Conservation (phyloP, 202 grass and related monocot genomes). For the Digitaria exilis region DNA sequence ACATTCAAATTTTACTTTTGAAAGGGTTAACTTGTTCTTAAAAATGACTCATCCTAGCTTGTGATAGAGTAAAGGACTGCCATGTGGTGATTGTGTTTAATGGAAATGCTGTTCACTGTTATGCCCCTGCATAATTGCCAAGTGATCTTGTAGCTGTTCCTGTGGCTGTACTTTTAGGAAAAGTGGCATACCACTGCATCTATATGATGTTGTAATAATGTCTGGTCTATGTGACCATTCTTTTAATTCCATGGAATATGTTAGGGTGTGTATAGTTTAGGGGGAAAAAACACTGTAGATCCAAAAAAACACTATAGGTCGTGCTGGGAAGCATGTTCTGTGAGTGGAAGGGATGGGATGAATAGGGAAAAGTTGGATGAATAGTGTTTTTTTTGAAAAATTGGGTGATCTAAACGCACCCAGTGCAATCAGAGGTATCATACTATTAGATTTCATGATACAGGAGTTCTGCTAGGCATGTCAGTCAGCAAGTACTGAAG, state of each 20-base stretch:
- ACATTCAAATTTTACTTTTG: background rate
- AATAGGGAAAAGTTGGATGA: too few relatives aligned
- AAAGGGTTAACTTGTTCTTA: background rate
- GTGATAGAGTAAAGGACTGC: background rate
- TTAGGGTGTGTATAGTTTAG: too few relatives aligned
- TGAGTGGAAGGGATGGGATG: too few relatives aligned
- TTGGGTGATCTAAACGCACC: too few relatives aligned
- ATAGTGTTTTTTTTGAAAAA: too few relatives aligned
- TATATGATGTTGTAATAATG: slow-evolving; percentile 8
- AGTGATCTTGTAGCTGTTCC: slow-evolving; percentile 12
- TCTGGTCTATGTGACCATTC: background rate
- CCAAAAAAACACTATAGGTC: too few relatives aligned
- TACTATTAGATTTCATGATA: background rate
- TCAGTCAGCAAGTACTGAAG: background rate
- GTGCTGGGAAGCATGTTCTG: too few relatives aligned
- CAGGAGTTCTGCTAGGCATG: background rate
- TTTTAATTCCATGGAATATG: background rate
- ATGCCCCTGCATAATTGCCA: background rate
- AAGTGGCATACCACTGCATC: background rate
- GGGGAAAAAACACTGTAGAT: too few relatives aligned
- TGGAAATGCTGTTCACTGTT: background rate
- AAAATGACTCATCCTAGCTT: background rate
- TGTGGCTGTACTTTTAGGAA: background rate
- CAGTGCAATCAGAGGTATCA: background rate
- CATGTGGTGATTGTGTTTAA: background rate